phyloP scores from a whole-genome alignment of 2,329 filamentous ascomycete species.

The Clathrospora elynae region DNA sequence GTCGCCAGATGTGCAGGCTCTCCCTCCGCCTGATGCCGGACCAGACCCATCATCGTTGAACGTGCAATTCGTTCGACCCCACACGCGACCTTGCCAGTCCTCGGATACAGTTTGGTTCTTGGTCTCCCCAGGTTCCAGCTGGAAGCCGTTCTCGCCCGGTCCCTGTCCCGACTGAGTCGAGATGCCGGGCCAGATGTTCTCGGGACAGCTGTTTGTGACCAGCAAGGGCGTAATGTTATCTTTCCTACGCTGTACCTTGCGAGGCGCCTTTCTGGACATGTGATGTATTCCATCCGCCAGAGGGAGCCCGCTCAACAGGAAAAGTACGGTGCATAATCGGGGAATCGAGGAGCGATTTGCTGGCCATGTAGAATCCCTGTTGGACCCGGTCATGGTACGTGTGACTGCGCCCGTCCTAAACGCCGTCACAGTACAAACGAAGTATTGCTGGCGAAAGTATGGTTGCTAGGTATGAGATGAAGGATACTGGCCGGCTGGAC shows the following conservation, averaged over 20 bases:
- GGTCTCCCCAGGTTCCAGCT: slow-evolving; percentile 63
- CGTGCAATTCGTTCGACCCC: slow-evolving; percentile 83
- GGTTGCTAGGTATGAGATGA: slow-evolving; percentile 16
- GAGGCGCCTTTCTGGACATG: slow-evolving; percentile 40
- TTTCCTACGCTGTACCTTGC: slow-evolving; percentile 38
- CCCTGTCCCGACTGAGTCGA: slow-evolving; percentile 73
- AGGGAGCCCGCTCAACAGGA: slow-evolving; percentile 29
- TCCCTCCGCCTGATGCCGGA: slow-evolving; percentile 54
- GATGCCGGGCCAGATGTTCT: slow-evolving; percentile 77
- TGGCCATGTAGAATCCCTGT: slow-evolving; percentile 12
- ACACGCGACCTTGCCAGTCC: slow-evolving; percentile 81
- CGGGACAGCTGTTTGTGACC: slow-evolving; percentile 72
- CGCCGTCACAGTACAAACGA: slow-evolving; percentile 20
- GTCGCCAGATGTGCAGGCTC: slow-evolving; percentile 75
- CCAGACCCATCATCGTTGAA: slow-evolving; percentile 68
- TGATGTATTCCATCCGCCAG: slow-evolving; percentile 39
- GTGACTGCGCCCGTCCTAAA: slow-evolving; percentile 16
- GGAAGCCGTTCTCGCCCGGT: slow-evolving; percentile 70
- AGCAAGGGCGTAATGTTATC: slow-evolving; percentile 59
- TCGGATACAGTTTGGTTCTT: slow-evolving; percentile 68
- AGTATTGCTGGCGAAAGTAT: slow-evolving; percentile 12
- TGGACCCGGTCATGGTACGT: slow-evolving; percentile 25
- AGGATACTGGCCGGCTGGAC: slow-evolving; percentile 23
- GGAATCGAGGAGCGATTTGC: slow-evolving; percentile 15
- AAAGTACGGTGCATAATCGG: slow-evolving; percentile 30